A percentile compares a stretch with the other conserved stretches of the same genome.
Conservation (phyloP, 345 rosid species). For the Melaleuca quinquenervia region DNA sequence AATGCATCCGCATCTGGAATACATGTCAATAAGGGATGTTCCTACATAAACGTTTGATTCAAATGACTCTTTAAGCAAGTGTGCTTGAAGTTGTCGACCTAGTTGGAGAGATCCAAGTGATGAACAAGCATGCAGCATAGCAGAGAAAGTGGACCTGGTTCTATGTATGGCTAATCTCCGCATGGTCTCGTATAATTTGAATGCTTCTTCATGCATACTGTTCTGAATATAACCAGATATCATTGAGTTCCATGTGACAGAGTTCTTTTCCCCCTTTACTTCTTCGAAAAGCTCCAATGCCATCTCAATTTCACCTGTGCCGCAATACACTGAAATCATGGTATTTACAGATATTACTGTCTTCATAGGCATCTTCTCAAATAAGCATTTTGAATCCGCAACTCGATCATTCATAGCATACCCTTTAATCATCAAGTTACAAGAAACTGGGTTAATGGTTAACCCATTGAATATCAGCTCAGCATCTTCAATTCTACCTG, state of each 20-base stretch:
- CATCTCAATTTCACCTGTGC: slow-evolving; percentile 33
- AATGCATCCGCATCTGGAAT: slow-evolving; percentile 46
- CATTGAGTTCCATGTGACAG: slow-evolving; percentile 58
- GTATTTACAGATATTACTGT: slow-evolving; percentile 31
- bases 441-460: slow-evolving; percentile 11
- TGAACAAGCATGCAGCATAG: slow-evolving; percentile 41
- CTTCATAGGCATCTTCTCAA: slow-evolving; percentile 31
- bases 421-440: slow-evolving; percentile 48
- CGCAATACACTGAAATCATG: slow-evolving; percentile 41
- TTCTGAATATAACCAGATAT: slow-evolving; percentile 39
- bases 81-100: slow-evolving; percentile 40
- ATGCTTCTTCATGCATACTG: slow-evolving; percentile 26
- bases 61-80: slow-evolving; percentile 34
- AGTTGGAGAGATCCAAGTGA: slow-evolving; percentile 45
- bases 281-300: slow-evolving; percentile 44
- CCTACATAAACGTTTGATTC: slow-evolving; percentile 38
- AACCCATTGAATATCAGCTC: slow-evolving; percentile 24
- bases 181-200: slow-evolving; percentile 26
- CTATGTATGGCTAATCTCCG: slow-evolving; percentile 7
- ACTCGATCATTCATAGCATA: slow-evolving; percentile 26
- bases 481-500: slow-evolving; percentile 31
- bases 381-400: slow-evolving; percentile 31
- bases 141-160: slow-evolving; percentile 48
- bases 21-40: slow-evolving; percentile 54
- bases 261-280: slow-evolving; percentile 26